Base-by-base conservation (phyloP, 371 early-diverging fungal species). In the Syncephalastrum sp. region DNA sequence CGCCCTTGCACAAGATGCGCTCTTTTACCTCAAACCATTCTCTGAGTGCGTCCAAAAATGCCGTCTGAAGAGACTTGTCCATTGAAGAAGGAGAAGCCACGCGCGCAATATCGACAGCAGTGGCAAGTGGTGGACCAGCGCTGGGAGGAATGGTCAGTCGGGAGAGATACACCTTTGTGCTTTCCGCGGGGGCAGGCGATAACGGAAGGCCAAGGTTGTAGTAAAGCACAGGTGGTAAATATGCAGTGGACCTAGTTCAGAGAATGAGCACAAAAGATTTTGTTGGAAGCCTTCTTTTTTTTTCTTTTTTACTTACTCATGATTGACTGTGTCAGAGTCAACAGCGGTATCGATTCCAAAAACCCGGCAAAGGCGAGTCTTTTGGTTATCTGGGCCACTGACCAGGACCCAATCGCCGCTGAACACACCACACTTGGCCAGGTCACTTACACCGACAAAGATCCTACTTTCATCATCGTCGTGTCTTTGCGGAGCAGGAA, bases 361-460 rank as follows among this genome's bases (percentile, higher is more conserved):
- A 1, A 72, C 63, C 3, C 77, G 73, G 57, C 80, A 81, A 15
- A 83, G 57, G 19, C 82, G 69, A 42, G 77, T 77, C 44, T 69
- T 77, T 42, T 73, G 71, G n/a, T 54, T 74, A 59, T 65, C 72
- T 46, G 61, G 65, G 47, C 57, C 72, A 48, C 63, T 61, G 10
- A 63, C 64, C 17, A 69, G 45, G 23, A 79, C 82, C 91, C 91
- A 91, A 59, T 88, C 86, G 5, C 91, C 91, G 56, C 91, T 91
- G 38, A 88, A 83, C 8, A 88, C 82, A 23, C 86, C 83, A 24
- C 84, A 77, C 16, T 67, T 76, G 3, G 88, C 85, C 27, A 91
- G 64, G 49, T 81, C 76, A 13, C 75, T 69, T 3, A 91, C 71
- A 49, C 78, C 74, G 13, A 87, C 68, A 67, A 76, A 82, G 8